These are phyloP conservation scores for Aspergillus sp. DNA, from an alignment of 2,329 filamentous ascomycete species.

Conservation along the genomic window DNA sequence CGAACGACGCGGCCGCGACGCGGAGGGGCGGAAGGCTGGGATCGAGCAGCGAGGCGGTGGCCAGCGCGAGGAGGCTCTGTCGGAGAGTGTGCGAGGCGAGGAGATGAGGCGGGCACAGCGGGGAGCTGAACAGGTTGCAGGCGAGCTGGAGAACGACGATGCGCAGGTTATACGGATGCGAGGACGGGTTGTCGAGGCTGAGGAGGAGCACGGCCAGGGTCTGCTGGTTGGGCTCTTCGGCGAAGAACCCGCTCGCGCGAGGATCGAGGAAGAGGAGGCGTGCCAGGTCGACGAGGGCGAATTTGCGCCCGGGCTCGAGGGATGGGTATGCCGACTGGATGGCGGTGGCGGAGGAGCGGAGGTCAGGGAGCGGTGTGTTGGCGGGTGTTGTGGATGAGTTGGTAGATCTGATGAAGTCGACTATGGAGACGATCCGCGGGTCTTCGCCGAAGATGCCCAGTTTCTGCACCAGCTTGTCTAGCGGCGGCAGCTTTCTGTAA, in stretches of 20 bases:
- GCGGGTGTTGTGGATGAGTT: slow-evolving; percentile 51
- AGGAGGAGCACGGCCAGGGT: slow-evolving; percentile 47
- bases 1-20: slow-evolving; percentile 70
- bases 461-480: slow-evolving; percentile 72
- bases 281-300: slow-evolving; percentile 77
- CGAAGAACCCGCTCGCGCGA: slow-evolving; percentile 71
- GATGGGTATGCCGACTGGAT: slow-evolving; percentile 46
- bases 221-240: slow-evolving; percentile 59
- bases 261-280: slow-evolving; percentile 67
- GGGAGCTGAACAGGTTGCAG: slow-evolving; percentile 77
- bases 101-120: slow-evolving; percentile 60
- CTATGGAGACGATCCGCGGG: slow-evolving; percentile 53
- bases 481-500: slow-evolving; percentile 69
- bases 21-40: slow-evolving; percentile 59
- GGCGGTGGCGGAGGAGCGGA: slow-evolving; percentile 55
- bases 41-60: no score
- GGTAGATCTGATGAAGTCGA: slow-evolving; percentile 60
- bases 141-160: slow-evolving; percentile 74
- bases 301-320: slow-evolving; percentile 58
- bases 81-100: slow-evolving; percentile 55
- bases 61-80: neutral
- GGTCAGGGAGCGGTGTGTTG: slow-evolving; percentile 60
- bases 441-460: slow-evolving; percentile 55
- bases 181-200: slow-evolving; percentile 57
- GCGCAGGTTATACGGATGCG: slow-evolving; percentile 63